Base-by-base conservation (phyloP, 2,329 filamentous ascomycete genomes). In the Colletotrichum sansevieriae region DNA sequence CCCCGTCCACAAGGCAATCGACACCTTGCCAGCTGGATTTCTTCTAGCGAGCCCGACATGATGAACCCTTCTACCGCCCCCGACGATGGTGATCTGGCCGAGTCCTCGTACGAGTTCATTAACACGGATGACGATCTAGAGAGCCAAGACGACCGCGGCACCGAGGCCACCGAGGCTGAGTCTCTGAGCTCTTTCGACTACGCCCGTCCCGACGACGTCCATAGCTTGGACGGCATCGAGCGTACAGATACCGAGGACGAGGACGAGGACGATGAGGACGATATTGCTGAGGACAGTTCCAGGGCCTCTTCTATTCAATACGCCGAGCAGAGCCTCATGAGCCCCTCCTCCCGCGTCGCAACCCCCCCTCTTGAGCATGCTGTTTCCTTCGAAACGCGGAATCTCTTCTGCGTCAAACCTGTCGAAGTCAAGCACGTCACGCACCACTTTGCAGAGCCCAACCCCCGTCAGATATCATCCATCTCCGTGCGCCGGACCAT, bases 21-120 rank as follows among this genome's bases (percentile, higher is more conserved):
- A 63, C 80, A 83, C 57, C 84, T 90, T 46, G 87, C 87, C 73
- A 85, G 86, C 81, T 89, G 87, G 87, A 81, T 90, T 56, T 87
- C 85, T 7, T 84, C 82, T 61, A 88, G 86, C 73, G 83, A 86
- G 35, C 85, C 85, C 60, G 83, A 87, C 78, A 87, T 88, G 71
- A 87, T 88, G 84, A 82, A 81, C 71, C 77, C 82, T 22, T 78
- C 79, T 43, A 78, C 75, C 61, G 73, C 80, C 49, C 78, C 79
- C 33, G 80, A 82, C 66, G 83, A 85, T 46, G 47, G 49, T 33
- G 47, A 83, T 85, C 75, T 89, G 74, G 78, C 82, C 74, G 87
- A 88, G 73, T 87, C 87, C 63, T 81, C 85, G 67, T 90, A 86
- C 76, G 87, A 89, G 74, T 78, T 89, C 55, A 84, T 90, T 75